A percentile compares a stretch with the other conserved stretches of the same genome.
These are phyloP conservation scores for Apiospora marii DNA, from an alignment of 2,329 filamentous ascomycete species.

Conservation along the genomic window DNA sequence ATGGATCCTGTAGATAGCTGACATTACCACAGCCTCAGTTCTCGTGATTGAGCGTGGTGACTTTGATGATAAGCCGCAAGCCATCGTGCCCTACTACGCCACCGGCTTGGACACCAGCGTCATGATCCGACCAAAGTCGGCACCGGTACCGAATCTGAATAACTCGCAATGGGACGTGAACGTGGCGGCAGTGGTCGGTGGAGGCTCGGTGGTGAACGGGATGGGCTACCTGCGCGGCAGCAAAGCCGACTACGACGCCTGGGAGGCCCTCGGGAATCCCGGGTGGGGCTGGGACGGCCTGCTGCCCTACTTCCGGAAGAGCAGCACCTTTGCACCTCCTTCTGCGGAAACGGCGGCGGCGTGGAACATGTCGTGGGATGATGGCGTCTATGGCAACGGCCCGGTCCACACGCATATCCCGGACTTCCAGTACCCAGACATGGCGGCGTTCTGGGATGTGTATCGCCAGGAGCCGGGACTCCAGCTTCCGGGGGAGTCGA, in stretches of 20 bases:
- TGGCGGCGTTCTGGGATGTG: not conserved
- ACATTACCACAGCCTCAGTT: not conserved
- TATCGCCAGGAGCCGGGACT: not conserved
- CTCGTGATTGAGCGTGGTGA: not conserved
- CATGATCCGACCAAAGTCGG: not conserved
- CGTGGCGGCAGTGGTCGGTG: not conserved
- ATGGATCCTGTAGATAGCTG: no score
- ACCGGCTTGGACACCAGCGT: not conserved
- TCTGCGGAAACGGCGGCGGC: not conserved
- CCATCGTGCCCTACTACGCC: not conserved
- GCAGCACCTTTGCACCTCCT: not conserved
- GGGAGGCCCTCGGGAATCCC: conserved; percentile 50
- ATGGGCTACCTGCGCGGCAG: not conserved
- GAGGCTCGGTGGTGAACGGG: not conserved
- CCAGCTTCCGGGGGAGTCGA: not conserved
- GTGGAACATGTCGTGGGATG: not conserved
- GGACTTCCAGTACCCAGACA: conserved; percentile 1
- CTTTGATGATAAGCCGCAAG: not conserved
- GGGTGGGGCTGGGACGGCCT: conserved; percentile 54
- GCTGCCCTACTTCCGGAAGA: conserved; percentile 51
- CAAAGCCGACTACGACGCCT: conserved; percentile 50
- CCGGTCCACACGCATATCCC: not conserved
- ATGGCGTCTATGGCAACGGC: not conserved
- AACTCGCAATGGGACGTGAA: not conserved
- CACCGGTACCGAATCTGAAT: not conserved